A percentile compares a stretch with the other conserved stretches of the same genome.
Evolutionary conservation across 805 yeast genomes (phyloP).

Genomic region (Kuraishia piskuri): DNA sequence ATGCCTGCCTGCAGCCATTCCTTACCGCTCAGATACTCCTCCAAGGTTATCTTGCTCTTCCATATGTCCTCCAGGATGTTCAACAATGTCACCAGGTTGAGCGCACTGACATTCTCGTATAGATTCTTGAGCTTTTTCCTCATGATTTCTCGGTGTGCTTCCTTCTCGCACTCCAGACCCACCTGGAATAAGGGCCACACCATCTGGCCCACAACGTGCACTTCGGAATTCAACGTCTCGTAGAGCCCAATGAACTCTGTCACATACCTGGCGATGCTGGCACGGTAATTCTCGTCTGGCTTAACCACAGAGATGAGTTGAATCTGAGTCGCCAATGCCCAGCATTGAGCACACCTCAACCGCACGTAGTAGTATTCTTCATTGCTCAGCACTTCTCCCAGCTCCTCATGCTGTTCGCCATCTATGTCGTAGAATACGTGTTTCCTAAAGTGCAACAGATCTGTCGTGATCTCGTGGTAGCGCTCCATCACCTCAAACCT

Average conservation of each 20-base stretch:
- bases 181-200: constrained; percentile 45
- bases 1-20: constrained; percentile 35
- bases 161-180: constrained; percentile 27
- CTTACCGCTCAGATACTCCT: constrained; percentile 24
- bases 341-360: constrained; percentile 31
- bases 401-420: not conserved
- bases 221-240: constrained; percentile 25
- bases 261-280: constrained; percentile 17
- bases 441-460: constrained; percentile 23
- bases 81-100: constrained; percentile 28
- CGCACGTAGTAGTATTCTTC: constrained; percentile 16
- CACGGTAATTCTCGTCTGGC: constrained; percentile 15
- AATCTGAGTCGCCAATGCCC: constrained; percentile 28
- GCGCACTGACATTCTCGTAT: constrained; percentile 29
- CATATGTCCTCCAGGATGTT: constrained; percentile 30
- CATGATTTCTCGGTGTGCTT: constrained; percentile 19
- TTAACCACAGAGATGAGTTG: constrained; percentile 21
- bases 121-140: constrained; percentile 22
- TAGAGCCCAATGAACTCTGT: constrained; percentile 34
- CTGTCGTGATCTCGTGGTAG: constrained; percentile 17
- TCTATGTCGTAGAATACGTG: constrained; percentile 17
- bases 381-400: not conserved
- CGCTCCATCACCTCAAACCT: constrained; percentile 7
- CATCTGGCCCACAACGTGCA: constrained; percentile 37
- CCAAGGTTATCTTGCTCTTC: constrained; percentile 25